These are phyloP conservation scores for Zostera marina DNA, from an alignment of 116 monocot genomes.

Conservation along the genomic window DNA sequence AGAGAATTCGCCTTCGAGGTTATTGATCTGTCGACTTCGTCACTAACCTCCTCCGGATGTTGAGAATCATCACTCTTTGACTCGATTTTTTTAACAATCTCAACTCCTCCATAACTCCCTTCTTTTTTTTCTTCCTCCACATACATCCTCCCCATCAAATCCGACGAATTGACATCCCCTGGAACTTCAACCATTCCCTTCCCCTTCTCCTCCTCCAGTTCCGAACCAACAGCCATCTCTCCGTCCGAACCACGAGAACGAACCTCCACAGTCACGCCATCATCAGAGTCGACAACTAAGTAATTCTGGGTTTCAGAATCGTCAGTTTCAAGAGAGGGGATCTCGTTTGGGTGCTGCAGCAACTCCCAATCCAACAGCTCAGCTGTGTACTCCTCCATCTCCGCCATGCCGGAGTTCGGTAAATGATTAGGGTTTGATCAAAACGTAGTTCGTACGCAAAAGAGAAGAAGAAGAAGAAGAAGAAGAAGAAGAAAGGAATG, in stretches of 20 bases:
- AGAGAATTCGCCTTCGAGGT: background rate
- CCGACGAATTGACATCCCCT: background rate
- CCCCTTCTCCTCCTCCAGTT: background rate
- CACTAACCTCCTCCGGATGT: background rate
- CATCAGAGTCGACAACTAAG: background rate
- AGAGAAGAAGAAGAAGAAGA: no score
- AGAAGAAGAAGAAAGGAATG: no score
- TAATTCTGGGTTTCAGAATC: background rate
- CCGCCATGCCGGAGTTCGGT: no score
- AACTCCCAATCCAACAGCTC: constrained; percentile 6
- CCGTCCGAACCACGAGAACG: background rate
- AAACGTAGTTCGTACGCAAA: no score
- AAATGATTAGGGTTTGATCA: no score
- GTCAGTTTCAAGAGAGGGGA: background rate
- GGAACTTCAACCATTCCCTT: background rate
- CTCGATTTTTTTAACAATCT: background rate
- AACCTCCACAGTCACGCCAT: background rate
- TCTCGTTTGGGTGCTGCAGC: background rate
- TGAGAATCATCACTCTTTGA: background rate
- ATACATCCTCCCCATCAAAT: background rate
- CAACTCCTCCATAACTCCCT: background rate
- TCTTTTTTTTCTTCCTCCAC: background rate
- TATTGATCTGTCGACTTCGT: background rate
- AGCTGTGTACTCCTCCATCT: no score
- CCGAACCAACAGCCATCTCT: background rate